phyloP scores from a whole-genome alignment of 208 protist species.

The Trichomonas vaginalis region DNA sequence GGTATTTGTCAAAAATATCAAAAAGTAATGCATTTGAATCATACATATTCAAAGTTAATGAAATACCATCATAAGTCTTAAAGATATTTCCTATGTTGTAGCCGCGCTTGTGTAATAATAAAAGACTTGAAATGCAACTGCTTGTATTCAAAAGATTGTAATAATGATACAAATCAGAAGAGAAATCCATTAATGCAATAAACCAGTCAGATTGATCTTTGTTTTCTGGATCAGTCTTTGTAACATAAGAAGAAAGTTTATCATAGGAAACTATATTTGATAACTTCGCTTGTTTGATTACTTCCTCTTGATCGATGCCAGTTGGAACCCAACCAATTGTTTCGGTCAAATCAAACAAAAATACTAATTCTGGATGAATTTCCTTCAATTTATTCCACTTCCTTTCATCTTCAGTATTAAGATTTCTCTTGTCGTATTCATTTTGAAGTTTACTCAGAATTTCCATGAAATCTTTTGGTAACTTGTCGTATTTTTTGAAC shows the following conservation, averaged over 20 bases:
- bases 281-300: neutral
- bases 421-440: no score
- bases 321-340: neutral
- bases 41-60: no score
- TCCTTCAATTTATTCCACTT: neutral
- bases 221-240: neutral
- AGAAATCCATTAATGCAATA: neutral
- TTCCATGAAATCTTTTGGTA: neutral
- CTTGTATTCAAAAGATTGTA: neutral
- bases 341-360: neutral
- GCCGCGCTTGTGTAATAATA: neutral
- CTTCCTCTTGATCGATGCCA: neutral
- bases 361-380: neutral
- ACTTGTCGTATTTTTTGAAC: neutral
- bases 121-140: neutral
- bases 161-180: neutral
- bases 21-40: neutral
- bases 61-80: neutral
- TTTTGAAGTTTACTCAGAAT: neutral
- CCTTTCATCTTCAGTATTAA: neutral
- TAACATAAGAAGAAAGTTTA: neutral
- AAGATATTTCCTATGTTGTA: neutral
- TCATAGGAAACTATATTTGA: neutral
- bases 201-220: neutral
- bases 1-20: neutral